These are phyloP conservation scores for Dothiorella sarmentorum DNA, from an alignment of 2,329 filamentous ascomycete species.

Conservation along the genomic window DNA sequence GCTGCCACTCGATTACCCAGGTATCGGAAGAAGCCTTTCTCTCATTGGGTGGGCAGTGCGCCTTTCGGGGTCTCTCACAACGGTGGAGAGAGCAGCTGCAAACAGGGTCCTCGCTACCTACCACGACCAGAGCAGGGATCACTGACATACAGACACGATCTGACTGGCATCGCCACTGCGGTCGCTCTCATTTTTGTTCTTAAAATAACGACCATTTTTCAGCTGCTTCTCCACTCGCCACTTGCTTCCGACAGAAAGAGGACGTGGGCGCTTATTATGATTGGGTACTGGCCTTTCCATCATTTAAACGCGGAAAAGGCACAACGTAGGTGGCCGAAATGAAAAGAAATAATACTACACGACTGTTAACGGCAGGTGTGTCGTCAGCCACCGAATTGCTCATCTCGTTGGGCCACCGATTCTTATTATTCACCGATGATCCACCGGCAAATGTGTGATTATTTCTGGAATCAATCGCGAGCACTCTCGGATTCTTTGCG, in stretches of 20 bases:
- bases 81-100: conserved; percentile 3
- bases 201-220: background rate
- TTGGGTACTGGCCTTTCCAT: too few species aligned
- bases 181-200: background rate
- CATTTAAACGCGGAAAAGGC: background rate
- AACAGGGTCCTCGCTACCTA: background rate
- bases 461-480: background rate
- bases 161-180: background rate
- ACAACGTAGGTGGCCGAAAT: background rate
- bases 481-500: too few species aligned
- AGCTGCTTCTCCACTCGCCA: background rate
- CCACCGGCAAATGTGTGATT: too few species aligned
- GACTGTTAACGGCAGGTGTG: background rate
- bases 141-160: background rate
- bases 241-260: background rate
- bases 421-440: background rate
- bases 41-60: too few species aligned
- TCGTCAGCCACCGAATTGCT: background rate
- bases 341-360: too few species aligned
- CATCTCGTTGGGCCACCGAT: background rate
- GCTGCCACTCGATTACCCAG: background rate
- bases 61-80: too few species aligned
- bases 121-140: background rate
- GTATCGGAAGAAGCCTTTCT: background rate
- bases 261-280: background rate